phyloP scores from a whole-genome alignment of 768 basidiomycete genomes.

The Antrodiella citrinella region DNA sequence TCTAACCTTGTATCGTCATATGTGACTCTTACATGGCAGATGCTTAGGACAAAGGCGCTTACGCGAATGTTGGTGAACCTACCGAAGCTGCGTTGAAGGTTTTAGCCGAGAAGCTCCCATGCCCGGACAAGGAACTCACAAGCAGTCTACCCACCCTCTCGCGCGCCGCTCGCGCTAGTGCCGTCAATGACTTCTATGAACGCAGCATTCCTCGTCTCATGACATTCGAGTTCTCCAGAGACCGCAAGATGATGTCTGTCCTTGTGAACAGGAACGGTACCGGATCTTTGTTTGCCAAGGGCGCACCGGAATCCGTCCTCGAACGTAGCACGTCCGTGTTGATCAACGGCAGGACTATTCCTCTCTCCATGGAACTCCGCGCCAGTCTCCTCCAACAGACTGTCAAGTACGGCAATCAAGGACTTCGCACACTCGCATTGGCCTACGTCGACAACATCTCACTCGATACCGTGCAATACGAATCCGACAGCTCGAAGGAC shows the following conservation, averaged over 20 bases:
- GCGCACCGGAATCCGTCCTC: slow-evolving; percentile 91
- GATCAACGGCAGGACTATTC: slow-evolving; percentile 53
- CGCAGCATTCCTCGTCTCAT: slow-evolving; percentile 67
- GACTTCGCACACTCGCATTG: slow-evolving; percentile 86
- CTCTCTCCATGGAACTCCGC: slow-evolving; percentile 58
- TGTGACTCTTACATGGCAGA: no score
- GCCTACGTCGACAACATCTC: slow-evolving; percentile 79
- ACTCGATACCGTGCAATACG: slow-evolving; percentile 74
- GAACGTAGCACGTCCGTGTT: slow-evolving; percentile 77
- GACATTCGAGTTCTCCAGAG: slow-evolving; percentile 96
- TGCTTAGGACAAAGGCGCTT: slow-evolving; percentile 77
- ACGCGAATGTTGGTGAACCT: slow-evolving; percentile 87
- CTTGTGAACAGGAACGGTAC: slow-evolving; percentile 61
- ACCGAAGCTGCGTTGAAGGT: slow-evolving; percentile 97
- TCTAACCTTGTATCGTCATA: neutral
- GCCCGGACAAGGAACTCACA: slow-evolving; percentile 48
- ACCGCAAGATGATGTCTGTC: slow-evolving; percentile 99
- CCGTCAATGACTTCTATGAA: slow-evolving; percentile 81
- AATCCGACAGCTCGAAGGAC: slow-evolving; percentile 67
- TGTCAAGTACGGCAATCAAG: slow-evolving; percentile 65
- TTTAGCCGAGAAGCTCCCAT: slow-evolving; percentile 89
- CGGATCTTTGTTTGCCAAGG: slow-evolving; percentile 89
- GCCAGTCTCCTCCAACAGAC: slow-evolving; percentile 55
- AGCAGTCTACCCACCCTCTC: slow-evolving; percentile 51
- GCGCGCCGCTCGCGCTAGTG: slow-evolving; percentile 61